Base-by-base conservation (phyloP, 371 early-diverging fungal species). In the Mucor mucedo region DNA sequence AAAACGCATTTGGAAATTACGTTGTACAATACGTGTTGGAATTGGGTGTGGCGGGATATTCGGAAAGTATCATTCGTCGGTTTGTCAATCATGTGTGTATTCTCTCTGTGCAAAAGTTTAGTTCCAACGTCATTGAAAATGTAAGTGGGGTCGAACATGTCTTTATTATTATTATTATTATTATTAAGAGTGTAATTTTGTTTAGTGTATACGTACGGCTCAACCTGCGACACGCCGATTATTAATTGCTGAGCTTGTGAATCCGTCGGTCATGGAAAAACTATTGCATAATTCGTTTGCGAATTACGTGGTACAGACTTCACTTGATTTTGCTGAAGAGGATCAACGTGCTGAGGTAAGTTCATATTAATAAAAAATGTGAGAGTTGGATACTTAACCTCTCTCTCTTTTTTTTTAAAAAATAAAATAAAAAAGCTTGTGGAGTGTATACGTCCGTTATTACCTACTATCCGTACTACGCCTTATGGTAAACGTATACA, bases 1-100 rank as follows among this genome's bases (percentile, higher is more conserved):
- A 85, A 58, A 95, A 98, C 76, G 95, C 96, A 49, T 99, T 94
- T 78, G 99, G 96, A 39, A 99, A 99, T 80, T 99, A 99, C 70
- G 99, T 99, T 4, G 95, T 99, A 27, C 99, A 99, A 79, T 95
- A 97, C 53, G 91, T 97, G 2, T 79, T 97, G 44, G 98, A 98
- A 60, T 82, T 95, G 42, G 81, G 84, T 6, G 86, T 91, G 47
- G 52, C 71, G 4, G 77, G 74, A 16, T 93, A 85, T 64, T 82
- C 89, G 4, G 91, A 92, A 63, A 81, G 83, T 2, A 70, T 95
- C 38, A 88, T 93, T 64, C 76, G 79, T n/a, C 85, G 84, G 11
- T 93, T 95, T 75, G 73, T 93, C 28, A 90, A 86, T 14, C 83
- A 92, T 73, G 88, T 95, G 16, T 88, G 88, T 60, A 77, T 75